These are phyloP conservation scores for Zychaea mexicana DNA, from an alignment of 371 early-diverging fungal genomes.

Conservation along the genomic window DNA sequence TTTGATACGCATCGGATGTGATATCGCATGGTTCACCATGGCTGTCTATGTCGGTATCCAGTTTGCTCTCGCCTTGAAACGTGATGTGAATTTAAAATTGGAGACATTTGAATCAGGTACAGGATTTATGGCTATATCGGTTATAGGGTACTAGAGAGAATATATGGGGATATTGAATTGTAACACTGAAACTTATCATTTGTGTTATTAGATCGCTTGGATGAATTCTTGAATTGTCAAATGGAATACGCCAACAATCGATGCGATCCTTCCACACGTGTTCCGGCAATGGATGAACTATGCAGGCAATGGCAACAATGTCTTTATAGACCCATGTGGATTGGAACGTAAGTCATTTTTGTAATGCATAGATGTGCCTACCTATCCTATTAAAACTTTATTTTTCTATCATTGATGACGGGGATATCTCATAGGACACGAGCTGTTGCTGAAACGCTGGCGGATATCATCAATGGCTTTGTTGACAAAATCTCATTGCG, in stretches of 20 bases:
- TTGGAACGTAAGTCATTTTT: slow-evolving; percentile 14
- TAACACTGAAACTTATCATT: background rate
- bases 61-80: slow-evolving; percentile 18
- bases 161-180: background rate
- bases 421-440: slow-evolving; percentile 7
- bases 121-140: background rate
- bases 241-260: slow-evolving; percentile 13
- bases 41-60: slow-evolving; percentile 18
- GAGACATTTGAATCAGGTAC: slow-evolving; percentile 24
- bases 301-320: slow-evolving; percentile 24
- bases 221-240: slow-evolving; percentile 11
- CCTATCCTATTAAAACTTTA: background rate
- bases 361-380: too few species aligned
- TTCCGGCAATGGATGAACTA: slow-evolving; percentile 16
- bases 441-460: slow-evolving; percentile 24
- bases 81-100: slow-evolving; percentile 14
- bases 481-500: slow-evolving; percentile 19
- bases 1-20: slow-evolving; percentile 11
- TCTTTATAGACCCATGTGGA: slow-evolving; percentile 20
- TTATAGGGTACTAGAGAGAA: background rate
- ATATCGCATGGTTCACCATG: slow-evolving; percentile 15
- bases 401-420: background rate
- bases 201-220: slow-evolving; percentile 12
- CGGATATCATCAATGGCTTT: slow-evolving; percentile 21
- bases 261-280: slow-evolving; percentile 17